Conservation (phyloP, 2,329 filamentous ascomycete genomes). For the Raffaelea albimanens region DNA sequence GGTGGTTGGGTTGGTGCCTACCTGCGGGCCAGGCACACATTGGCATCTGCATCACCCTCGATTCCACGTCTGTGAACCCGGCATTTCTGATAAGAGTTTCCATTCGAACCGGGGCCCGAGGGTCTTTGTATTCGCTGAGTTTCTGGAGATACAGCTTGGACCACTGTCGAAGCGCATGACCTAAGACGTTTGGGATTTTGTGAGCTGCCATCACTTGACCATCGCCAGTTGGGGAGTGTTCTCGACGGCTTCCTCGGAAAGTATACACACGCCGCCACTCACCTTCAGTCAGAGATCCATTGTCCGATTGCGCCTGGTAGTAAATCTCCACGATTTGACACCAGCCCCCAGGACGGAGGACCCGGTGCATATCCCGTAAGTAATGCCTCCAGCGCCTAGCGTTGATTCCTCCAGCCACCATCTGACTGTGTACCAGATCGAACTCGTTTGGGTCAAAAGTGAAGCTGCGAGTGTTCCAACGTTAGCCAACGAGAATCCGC, state of each 20-base stretch:
- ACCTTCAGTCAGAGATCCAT: slow-evolving; percentile 63
- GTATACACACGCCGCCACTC: slow-evolving; percentile 21
- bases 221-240: too few species aligned
- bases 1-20: slow-evolving; percentile 26
- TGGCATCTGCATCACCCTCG: slow-evolving; percentile 54
- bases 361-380: slow-evolving; percentile 62
- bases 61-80: slow-evolving; percentile 61
- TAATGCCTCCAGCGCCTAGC: slow-evolving; percentile 65
- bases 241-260: too few species aligned
- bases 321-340: slow-evolving; percentile 84
- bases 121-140: slow-evolving; percentile 55
- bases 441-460: slow-evolving; percentile 64
- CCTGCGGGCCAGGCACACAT: slow-evolving; percentile 61
- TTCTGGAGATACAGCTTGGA: slow-evolving; percentile 54
- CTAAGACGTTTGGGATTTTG: slow-evolving; percentile 20
- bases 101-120: slow-evolving; percentile 52
- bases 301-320: slow-evolving; percentile 77
- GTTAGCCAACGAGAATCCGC: slow-evolving; percentile 6
- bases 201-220: too few species aligned
- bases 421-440: slow-evolving; percentile 73
- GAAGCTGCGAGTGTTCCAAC: slow-evolving; percentile 31
- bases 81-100: slow-evolving; percentile 47
- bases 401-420: slow-evolving; percentile 64
- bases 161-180: slow-evolving; percentile 59
- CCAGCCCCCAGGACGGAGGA: slow-evolving; percentile 72